Conservation (phyloP, 2,329 filamentous ascomycete species). For the Arthrobotrys entomopaga region DNA sequence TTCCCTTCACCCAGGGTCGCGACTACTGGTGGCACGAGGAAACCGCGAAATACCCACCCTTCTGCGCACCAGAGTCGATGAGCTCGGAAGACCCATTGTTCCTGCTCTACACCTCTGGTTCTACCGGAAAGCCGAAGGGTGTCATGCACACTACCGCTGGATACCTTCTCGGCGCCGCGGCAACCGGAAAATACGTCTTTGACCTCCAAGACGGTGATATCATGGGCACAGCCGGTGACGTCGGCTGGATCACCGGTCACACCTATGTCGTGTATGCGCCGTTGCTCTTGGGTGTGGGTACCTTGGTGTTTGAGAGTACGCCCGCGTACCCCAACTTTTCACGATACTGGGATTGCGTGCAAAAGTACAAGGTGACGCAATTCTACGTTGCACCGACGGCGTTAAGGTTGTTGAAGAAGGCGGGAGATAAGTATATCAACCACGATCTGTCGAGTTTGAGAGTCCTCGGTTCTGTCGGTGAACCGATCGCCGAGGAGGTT, state of each 20-base stretch:
- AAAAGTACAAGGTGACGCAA: constrained; percentile 92
- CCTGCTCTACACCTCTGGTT: constrained; percentile 96
- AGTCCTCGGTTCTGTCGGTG: constrained; percentile 92
- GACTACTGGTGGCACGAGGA: constrained; percentile 99
- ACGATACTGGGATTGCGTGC: constrained; percentile 98
- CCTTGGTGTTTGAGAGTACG: constrained; percentile 97
- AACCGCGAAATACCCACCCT: constrained; percentile 93
- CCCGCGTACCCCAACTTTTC: constrained; percentile 98
- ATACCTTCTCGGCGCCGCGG: constrained; percentile 91
- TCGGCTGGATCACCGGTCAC: constrained; percentile 99
- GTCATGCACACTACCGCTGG: constrained; percentile 97
- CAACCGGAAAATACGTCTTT: constrained; percentile 98
- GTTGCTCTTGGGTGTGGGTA: constrained; percentile 88
- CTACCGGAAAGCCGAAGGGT: constrained; percentile 98
- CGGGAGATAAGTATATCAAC: constrained; percentile 90
- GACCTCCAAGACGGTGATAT: constrained; percentile 93
- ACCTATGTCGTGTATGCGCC: constrained; percentile 98
- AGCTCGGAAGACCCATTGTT: constrained; percentile 96
- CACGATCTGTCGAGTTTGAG: constrained; percentile 87
- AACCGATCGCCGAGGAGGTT: constrained; percentile 96
- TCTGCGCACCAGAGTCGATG: constrained; percentile 88
- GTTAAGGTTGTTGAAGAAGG: constrained; percentile 90
- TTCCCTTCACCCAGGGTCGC: constrained; percentile 87
- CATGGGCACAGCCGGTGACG: constrained; percentile 98
- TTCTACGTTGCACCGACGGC: constrained; percentile 99